Evolutionary conservation across 228 moss, liverwort and hornwort genomes (phyloP), one percentile per base, ranked within the genome.

Genomic region (Sphagnum fallax): DNA sequence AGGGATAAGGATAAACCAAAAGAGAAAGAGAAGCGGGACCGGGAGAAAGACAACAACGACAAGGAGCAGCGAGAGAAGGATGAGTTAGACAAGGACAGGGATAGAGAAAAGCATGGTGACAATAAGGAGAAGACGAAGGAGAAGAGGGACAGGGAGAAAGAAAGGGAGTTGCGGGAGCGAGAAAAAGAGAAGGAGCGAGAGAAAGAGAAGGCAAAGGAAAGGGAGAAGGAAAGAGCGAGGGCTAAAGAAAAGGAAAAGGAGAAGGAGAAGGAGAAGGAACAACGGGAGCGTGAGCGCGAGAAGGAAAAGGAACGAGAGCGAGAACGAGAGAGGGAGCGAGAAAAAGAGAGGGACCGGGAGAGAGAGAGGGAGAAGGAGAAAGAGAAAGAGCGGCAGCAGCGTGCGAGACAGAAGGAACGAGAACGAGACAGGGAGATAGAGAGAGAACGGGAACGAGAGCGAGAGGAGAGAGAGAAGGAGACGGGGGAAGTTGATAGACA

Each of bases 401-500:
- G 55, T 47, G 67, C 66, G 4, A 67, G 66, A 65, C 66, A 73
- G 16, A 67, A 51, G 50, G 73, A 73, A 3, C 47, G 60, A 6
- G 73, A 68, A 7, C 60, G 47, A 10, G 74, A 79, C 2, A 64
- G 52, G 7, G 66, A 15, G 9, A 71, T 52, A 61, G 87, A 87
- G 5, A 51, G 75, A 15, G 82, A 89, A 9, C 68, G 58, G 15
- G 75, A 81, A 6, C 63, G 78, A 48, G 83, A 83, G 0, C 66
- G 76, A 64, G 86, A 82, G 59, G 88, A 84, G 16, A 77, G 67
- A 66, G 91, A 84, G 13, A 81, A 73, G 53, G 86, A 88, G 62
- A 79, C 78, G 47, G 85, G 75, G 50, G 70, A 16, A 8, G 63
- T 74, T 52, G 79, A 78, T 0, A 75, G 74, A 70, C 74, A 82